Evolutionary conservation across 2,329 filamentous ascomycete species (phyloP), one percentile per base, ranked within the genome.

Genomic region (Blastomyces silverae): DNA sequence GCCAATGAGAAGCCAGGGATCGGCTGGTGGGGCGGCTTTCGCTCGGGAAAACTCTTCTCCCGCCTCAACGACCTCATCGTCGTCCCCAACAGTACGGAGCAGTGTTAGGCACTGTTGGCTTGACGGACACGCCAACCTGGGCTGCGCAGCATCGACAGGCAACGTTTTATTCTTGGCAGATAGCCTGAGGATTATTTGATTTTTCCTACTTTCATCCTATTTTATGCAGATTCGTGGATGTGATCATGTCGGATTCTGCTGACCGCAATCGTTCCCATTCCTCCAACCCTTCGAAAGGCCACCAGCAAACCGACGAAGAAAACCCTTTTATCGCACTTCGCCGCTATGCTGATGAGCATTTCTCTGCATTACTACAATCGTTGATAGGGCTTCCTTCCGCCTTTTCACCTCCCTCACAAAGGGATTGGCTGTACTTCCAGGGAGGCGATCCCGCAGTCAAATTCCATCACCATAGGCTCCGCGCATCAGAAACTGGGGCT

Each of bases 241-340:
- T 28, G 53, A 48, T 58, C 11, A 63, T 63, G 62, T 37, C 62
- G 25, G 53, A 63, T 46, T 63, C 62, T 8, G 28, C n/a, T 31
- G 53, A 56, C 52, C 53, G 17, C 62, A 25, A 58, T 37, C 20
- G 39, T n/a, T 39, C 22, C 25, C 22, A 28, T 34, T 37, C 34
- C 13, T n/a, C n/a, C 11, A 58, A 34, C 42, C 34, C 46, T n/a
- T 25, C 61, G 4, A 31, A 56, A 25, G 11, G 52, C 8, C 50
- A 25, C 31, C 52, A 20, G 13, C 52, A 31, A 11, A 25, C 25
- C 15, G 17, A 63, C 62, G 72, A 77, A 65, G 74, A 79, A 66
- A 85, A 85, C 66, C 83, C 84, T 0, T 86, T 87, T 73, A 80
- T 85, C 64, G 78, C 81, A 39, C 86, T 87, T 75, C 85, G 85